Evolutionary conservation across 176 grass and related monocot species (phyloP).

Genomic region (Oryza brachyantha): DNA sequence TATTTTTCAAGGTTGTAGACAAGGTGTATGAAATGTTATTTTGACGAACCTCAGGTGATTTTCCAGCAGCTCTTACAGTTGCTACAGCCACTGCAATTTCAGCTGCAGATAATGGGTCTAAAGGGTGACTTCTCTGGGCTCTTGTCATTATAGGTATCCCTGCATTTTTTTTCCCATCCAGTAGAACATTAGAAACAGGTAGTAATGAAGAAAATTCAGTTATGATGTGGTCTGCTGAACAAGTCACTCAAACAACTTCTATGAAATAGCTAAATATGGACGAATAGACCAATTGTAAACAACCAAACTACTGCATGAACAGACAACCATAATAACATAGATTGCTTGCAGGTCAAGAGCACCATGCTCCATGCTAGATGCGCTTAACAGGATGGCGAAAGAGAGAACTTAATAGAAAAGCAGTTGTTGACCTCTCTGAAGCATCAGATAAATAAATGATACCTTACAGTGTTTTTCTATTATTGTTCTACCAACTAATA

Average conservation of each 20-base stretch:
- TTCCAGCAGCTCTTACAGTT: constrained; percentile 95
- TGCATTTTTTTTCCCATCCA: constrained; percentile 43
- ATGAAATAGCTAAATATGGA: neutral
- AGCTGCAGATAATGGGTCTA: constrained; percentile 96
- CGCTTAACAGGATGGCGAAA: neutral
- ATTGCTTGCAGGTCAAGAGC: neutral
- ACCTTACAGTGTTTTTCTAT: constrained; percentile 7
- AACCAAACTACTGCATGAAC: neutral
- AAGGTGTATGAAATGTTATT: neutral
- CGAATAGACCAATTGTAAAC: neutral
- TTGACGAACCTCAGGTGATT: constrained; percentile 80
- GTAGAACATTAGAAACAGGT: neutral
- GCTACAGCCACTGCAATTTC: constrained; percentile 98
- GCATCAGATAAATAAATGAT: constrained; percentile 18
- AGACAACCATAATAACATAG: neutral
- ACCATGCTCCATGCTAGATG: neutral
- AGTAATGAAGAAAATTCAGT: constrained; percentile 3
- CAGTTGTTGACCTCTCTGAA: constrained; percentile 22
- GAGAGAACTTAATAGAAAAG: neutral
- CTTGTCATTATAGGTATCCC: constrained; percentile 97
- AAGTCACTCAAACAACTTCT: neutral
- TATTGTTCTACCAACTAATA: constrained; percentile 1
- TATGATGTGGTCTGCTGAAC: neutral
- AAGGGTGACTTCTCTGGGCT: constrained; percentile 89
- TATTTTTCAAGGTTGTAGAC: neutral